Base-by-base conservation (phyloP, 2,329 filamentous ascomycete species). In the Aureobasidium sp. region DNA sequence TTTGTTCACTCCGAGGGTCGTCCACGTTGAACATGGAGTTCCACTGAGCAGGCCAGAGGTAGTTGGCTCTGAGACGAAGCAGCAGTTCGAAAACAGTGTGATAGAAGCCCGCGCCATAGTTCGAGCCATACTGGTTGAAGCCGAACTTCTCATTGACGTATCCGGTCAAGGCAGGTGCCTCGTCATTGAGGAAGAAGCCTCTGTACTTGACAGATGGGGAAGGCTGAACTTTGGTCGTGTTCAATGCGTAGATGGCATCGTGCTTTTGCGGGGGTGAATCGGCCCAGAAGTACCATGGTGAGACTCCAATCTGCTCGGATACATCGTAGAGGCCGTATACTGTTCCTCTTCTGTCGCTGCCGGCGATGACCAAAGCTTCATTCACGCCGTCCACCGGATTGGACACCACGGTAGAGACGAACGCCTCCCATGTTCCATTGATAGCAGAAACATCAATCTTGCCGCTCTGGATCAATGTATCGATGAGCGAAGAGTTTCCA, bases 1-100 rank as follows among this genome's bases (percentile, higher is more conserved):
- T 74, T 0, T 81, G 79, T 62, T 86, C 83, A 59, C 83, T 88
- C 25, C 76, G 73, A 2, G 79, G 73, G 62, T 89, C 85, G 56
- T 89, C 86, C 1, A 86, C 77, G 62, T 83, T 80, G 62, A 88
- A 86, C 75, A 87, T 51, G 58, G 76, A 79, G 5, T 76, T 79
- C 86, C 85, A 89, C 64, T 80, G 74, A 1, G 84, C 78, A 0
- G 85, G 86, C 85, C 86, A 89, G 45, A 89, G 71, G 61, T 88
- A 88, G 66, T 89, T 89, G 14, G 85, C 85, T 32, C 80, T 77
- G 24, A 86, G 73, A 6, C 86, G 77, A 5, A 89, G 77, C 1
- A 88, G 69, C 1, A 89, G 72, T 68, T 89, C 86, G 57, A 86
- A 88, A 17, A 89, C 79, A 17, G 79, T 77, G 3, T 76, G 70